Percentiles rank a stretch among this genome's conserved stretches.
phyloP scores from a whole-genome alignment of 768 basidiomycete species.

The Clitopilus passeckerianus region DNA sequence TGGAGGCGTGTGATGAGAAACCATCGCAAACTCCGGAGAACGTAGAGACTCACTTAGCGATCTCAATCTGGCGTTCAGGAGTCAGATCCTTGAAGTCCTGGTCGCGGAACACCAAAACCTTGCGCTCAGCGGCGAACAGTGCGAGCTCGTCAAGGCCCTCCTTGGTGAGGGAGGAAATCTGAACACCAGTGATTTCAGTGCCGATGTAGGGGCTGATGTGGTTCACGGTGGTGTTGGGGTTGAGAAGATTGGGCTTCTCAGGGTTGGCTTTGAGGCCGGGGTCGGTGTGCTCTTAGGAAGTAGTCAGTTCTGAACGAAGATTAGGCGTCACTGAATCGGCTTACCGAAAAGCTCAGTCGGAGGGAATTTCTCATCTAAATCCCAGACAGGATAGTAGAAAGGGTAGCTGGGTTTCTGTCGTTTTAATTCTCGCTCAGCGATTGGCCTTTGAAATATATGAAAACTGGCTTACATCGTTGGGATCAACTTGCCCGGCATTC shows the following conservation, averaged over 20 bases:
- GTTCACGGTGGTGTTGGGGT: constrained; percentile 26
- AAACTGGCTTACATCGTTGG: background rate
- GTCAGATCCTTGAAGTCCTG: constrained; percentile 59
- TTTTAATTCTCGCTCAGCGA: background rate
- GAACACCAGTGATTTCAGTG: constrained; percentile 44
- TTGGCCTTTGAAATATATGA: background rate
- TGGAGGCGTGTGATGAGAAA: background rate
- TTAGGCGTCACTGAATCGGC: constrained; percentile 1
- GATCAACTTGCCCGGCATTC: background rate
- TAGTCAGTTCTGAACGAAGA: background rate
- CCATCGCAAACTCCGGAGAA: background rate
- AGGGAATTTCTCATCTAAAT: constrained; percentile 44
- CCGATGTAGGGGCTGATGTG: constrained; percentile 49
- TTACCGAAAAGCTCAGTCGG: constrained; percentile 42
- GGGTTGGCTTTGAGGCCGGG: constrained; percentile 43
- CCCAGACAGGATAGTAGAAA: constrained; percentile 42
- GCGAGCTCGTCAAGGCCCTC: constrained; percentile 53
- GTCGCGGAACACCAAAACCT: constrained; percentile 51
- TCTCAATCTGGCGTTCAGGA: constrained; percentile 47
- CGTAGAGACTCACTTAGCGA: constrained; percentile 28
- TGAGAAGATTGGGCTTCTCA: constrained; percentile 46
- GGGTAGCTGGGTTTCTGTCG: constrained; percentile 39
- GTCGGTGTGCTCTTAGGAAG: constrained; percentile 17
- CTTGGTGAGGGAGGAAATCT: constrained; percentile 45
- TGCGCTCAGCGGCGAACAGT: constrained; percentile 45